Conservation (phyloP, 1,284 basidiomycete species). For the Irpex sp. region DNA sequence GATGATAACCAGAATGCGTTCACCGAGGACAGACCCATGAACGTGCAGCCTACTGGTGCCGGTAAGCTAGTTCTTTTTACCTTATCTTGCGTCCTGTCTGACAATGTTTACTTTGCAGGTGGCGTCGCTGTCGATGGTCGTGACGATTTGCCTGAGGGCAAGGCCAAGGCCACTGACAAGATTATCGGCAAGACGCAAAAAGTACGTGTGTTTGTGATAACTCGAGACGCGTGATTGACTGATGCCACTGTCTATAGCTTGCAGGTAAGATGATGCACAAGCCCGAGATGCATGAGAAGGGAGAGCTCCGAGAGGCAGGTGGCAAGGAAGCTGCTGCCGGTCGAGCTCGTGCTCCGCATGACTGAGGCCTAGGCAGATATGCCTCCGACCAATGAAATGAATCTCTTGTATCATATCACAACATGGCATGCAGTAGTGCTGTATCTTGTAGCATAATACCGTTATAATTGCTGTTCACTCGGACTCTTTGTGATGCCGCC, state of each 20-base stretch:
- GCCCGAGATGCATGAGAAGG: constrained; percentile 49
- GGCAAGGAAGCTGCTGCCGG: constrained; percentile 46
- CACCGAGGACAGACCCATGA: constrained; percentile 33
- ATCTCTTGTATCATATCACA: neutral
- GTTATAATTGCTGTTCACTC: too few species aligned
- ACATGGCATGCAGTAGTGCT: too few species aligned
- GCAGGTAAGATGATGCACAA: constrained; percentile 47
- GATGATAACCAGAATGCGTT: constrained; percentile 8
- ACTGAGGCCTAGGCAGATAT: constrained; percentile 21
- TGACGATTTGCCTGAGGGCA: constrained; percentile 38
- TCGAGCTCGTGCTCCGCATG: constrained; percentile 38
- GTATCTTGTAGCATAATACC: too few species aligned
- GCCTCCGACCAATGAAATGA: neutral
- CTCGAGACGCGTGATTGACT: too few species aligned
- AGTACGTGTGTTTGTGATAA: constrained; percentile 25
- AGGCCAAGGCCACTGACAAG: constrained; percentile 46
- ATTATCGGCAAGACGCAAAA: constrained; percentile 53
- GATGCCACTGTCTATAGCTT: constrained; percentile 30
- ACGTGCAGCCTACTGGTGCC: constrained; percentile 33
- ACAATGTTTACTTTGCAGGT: constrained; percentile 21
- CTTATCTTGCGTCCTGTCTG: neutral
- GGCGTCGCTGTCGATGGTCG: constrained; percentile 43
- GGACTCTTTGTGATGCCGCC: too few species aligned
- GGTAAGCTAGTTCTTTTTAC: constrained; percentile 26
- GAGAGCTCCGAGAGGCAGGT: constrained; percentile 50